Evolutionary conservation across 176 grass and related monocot genomes (phyloP), one percentile per base, ranked within the genome.

Genomic region (Phyllostachys edulis): DNA sequence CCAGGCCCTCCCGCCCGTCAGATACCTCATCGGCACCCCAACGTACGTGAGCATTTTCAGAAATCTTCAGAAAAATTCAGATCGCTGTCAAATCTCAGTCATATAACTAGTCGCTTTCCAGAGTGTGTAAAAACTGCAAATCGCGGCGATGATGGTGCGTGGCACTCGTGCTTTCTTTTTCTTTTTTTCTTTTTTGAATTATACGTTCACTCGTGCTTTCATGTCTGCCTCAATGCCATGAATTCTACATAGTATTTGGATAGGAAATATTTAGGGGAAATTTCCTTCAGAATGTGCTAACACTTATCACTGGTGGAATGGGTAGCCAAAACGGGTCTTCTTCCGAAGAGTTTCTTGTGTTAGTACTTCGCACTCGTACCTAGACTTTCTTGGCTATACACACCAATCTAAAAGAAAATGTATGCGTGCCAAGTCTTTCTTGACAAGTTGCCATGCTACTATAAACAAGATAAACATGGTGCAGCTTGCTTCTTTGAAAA

Each of bases 21-120:
- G 66, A 87, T 87, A 87, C 71, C 56, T 94, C 76, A 85, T 94
- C 64, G 77, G 62, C 86, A 91, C 89, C 13, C 89, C 92, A 9
- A 91, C 86, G 92, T 94, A 91, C 83, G 92, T 94, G 75, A 80
- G 83, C 46, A 24, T 17, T 67, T 41, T 18, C 8, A 27, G 23
- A 62, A 26, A n/a, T 21, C 49, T 47, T 49, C 41, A 20, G 6
- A 67, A 23, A 23, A 17, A 39, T 39, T 82, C 21, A 5, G 20
- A 56, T 16, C 47, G 8, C 24, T 81, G 3, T 55, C 20, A 1
- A 67, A 20, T 20, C 51, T 55, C 15, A 55, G 20, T 32, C 41
- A 23, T 14, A 13, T 18, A 20, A 20, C 11, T 64, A 2, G n/a
- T 79, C 24, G 41, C 76, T 78, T 34, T 63, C 59, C 1, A 29